Evolutionary conservation across 169 alveolate genomes (phyloP).

Genomic region (Eimeria sp.): DNA sequence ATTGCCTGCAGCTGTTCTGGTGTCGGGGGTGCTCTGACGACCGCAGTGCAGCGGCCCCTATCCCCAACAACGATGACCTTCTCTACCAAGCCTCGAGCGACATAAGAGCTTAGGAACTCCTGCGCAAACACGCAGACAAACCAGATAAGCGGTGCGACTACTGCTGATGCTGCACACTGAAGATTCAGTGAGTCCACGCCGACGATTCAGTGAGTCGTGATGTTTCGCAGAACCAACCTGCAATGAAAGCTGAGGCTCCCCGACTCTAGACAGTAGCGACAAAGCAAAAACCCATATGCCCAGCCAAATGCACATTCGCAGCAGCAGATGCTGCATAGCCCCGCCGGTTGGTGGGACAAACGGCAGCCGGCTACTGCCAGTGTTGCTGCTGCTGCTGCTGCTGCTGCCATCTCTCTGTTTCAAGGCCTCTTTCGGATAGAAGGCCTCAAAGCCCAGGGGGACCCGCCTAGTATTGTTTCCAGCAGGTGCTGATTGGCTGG

Average conservation of each 20-base stretch:
- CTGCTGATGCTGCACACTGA: neutral
- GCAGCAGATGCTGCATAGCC: slow-evolving; percentile 66
- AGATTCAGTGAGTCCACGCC: neutral
- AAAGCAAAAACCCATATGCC: slow-evolving; percentile 62
- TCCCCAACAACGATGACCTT: slow-evolving; percentile 74
- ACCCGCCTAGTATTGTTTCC: slow-evolving; percentile 29
- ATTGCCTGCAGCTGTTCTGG: slow-evolving; percentile 46
- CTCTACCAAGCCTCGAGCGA: slow-evolving; percentile 78
- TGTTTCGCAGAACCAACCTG: slow-evolving; percentile 8
- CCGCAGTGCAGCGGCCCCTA: slow-evolving; percentile 75
- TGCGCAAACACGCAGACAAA: slow-evolving; percentile 17
- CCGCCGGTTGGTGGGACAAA: slow-evolving; percentile 54
- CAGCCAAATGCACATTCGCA: slow-evolving; percentile 60
- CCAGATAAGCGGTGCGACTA: neutral
- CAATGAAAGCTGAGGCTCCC: slow-evolving; percentile 67
- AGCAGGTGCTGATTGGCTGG: neutral
- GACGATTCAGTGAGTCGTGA: neutral
- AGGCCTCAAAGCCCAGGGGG: slow-evolving; percentile 64
- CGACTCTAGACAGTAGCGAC: slow-evolving; percentile 33
- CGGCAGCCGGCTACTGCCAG: slow-evolving; percentile 65
- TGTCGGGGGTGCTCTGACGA: slow-evolving; percentile 61
- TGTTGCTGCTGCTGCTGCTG: slow-evolving; percentile 20
- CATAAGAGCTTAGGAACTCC: slow-evolving; percentile 73
- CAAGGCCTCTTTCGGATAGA: slow-evolving; percentile 45
- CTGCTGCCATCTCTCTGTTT: slow-evolving; percentile 21